Evolutionary conservation across 2,329 filamentous ascomycete genomes (phyloP).

Genomic region (Taxawa tesnikishii): DNA sequence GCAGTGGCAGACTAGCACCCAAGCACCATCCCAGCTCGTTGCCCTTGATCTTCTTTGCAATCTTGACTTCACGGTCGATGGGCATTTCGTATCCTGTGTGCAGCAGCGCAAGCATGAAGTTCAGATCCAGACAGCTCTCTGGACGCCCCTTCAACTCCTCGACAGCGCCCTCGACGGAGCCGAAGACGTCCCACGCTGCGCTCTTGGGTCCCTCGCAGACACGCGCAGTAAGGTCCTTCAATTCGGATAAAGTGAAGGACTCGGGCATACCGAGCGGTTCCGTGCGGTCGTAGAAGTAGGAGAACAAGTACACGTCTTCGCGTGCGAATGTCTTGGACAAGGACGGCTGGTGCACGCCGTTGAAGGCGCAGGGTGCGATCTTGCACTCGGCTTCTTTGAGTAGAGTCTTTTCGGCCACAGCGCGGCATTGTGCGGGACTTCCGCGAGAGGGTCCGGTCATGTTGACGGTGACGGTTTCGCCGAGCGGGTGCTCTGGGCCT

Average conservation of each 20-base stretch:
- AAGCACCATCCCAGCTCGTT: conserved; percentile 98
- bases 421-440: conserved; percentile 76
- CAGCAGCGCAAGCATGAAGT: conserved; percentile 86
- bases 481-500: conserved; percentile 52
- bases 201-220: conserved; percentile 73
- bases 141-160: conserved; percentile 70
- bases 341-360: conserved; percentile 87
- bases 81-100: conserved; percentile 98
- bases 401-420: conserved; percentile 78
- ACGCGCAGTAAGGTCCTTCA: conserved; percentile 70
- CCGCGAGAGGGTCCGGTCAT: conserved; percentile 75
- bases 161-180: conserved; percentile 61
- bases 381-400: conserved; percentile 74
- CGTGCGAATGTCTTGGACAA: conserved; percentile 81
- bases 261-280: conserved; percentile 96
- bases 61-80: conserved; percentile 87
- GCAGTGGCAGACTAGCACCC: conserved; percentile 80
- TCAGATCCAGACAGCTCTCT: conserved; percentile 88
- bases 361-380: conserved; percentile 92
- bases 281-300: conserved; percentile 95
- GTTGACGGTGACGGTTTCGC: conserved; percentile 55
- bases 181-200: conserved; percentile 65
- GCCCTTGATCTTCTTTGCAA: conserved; percentile 96
- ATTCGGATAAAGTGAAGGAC: conserved; percentile 81
- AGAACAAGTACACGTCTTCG: conserved; percentile 93